Percentiles rank a stretch among this genome's conserved stretches.
These are phyloP conservation scores for Cyberlindnera petersonii DNA, from an alignment of 805 yeast genomes.

Conservation along the genomic window DNA sequence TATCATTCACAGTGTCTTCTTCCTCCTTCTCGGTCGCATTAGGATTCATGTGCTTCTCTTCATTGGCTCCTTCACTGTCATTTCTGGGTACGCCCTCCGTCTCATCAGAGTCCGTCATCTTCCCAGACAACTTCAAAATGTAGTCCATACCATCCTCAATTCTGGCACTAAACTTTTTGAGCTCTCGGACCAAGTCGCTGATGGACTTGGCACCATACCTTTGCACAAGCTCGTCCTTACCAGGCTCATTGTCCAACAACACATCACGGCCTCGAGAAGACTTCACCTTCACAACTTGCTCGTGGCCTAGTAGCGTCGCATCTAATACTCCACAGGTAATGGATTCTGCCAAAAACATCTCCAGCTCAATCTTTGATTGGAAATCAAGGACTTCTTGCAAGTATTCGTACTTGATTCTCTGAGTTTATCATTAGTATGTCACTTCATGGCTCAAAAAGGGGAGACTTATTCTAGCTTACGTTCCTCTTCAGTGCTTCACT, in stretches of 20 bases:
- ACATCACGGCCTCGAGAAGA: slow-evolving; percentile 26
- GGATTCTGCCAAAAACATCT: slow-evolving; percentile 22
- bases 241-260: slow-evolving; percentile 13
- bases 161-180: slow-evolving; percentile 15
- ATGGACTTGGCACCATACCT: slow-evolving; percentile 10
- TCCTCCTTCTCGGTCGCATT: not conserved
- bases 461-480: slow-evolving; percentile 6
- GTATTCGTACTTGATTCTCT: slow-evolving; percentile 16
- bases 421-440: slow-evolving; percentile 1
- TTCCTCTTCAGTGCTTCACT: slow-evolving; percentile 20
- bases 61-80: not conserved
- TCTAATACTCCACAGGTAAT: slow-evolving; percentile 18
- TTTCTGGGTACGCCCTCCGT: not conserved
- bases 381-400: slow-evolving; percentile 13
- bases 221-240: not conserved
- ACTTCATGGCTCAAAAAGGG: not conserved
- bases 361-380: slow-evolving; percentile 13
- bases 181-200: slow-evolving; percentile 12
- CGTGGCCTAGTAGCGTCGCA: slow-evolving; percentile 21
- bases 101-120: no score
- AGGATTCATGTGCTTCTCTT: not conserved
- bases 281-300: slow-evolving; percentile 17
- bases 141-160: slow-evolving; percentile 12
- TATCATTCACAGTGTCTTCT: not conserved
- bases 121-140: slow-evolving; percentile 5